Evolutionary conservation across 1,139 yeast genomes (phyloP).

Genomic region (Williopsis jadinii): DNA sequence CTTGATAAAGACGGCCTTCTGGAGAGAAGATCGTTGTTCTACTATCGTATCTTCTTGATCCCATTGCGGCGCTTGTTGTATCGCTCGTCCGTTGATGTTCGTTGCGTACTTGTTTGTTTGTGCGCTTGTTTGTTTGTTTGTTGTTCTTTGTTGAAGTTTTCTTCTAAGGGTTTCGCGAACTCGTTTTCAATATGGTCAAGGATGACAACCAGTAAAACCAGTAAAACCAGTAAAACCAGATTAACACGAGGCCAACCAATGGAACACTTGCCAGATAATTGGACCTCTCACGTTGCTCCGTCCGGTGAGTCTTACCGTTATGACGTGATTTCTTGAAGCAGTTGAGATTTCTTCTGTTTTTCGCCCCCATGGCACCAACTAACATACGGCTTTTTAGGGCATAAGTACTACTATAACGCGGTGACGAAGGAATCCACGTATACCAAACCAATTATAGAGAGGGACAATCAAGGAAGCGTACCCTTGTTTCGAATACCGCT

Average conservation of each 20-base stretch:
- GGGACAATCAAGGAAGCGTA: background rate
- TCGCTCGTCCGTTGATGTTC: too few species aligned
- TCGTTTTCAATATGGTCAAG: too few species aligned
- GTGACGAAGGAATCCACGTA: slow-evolving; percentile 1
- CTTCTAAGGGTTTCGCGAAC: too few species aligned
- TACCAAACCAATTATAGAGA: background rate
- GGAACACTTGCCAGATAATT: background rate
- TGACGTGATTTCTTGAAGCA: background rate
- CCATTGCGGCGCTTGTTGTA: slow-evolving; percentile 12
- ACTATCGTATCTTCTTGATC: slow-evolving; percentile 83
- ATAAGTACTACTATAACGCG: background rate
- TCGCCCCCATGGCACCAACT: background rate
- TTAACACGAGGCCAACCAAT: too few species aligned
- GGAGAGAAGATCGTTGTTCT: slow-evolving; percentile 98
- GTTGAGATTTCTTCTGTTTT: background rate
- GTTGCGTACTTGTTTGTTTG: too few species aligned
- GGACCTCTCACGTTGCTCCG: slow-evolving; percentile 1
- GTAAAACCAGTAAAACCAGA: too few species aligned
- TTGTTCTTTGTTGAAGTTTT: too few species aligned
- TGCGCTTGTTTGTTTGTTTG: too few species aligned
- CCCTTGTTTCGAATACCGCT: slow-evolving; percentile 6
- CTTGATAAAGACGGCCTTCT: slow-evolving; percentile 93
- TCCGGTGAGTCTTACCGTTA: background rate
- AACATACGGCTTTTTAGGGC: background rate
- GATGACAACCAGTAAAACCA: too few species aligned